A percentile compares a stretch with the other conserved stretches of the same genome.
Conservation (phyloP, 805 yeast genomes). For the Maudiozyma pseudohumilis region DNA sequence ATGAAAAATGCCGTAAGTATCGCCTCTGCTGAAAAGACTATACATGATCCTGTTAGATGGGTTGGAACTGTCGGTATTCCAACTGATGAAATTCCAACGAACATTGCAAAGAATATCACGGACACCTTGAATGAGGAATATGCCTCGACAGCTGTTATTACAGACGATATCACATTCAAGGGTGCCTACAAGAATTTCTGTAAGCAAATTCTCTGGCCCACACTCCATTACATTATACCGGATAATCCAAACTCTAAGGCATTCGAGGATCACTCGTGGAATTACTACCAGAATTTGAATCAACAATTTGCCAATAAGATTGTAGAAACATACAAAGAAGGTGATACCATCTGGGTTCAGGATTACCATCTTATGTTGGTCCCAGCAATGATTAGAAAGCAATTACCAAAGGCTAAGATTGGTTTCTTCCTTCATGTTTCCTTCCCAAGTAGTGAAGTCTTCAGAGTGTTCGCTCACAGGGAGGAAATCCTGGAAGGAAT, state of each 20-base stretch:
- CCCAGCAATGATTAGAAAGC: conserved; percentile 69
- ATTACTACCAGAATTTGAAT: conserved; percentile 64
- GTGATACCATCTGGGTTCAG: conserved; percentile 84
- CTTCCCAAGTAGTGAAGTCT: conserved; percentile 91
- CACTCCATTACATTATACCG: conserved; percentile 86
- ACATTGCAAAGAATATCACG: conserved; percentile 45
- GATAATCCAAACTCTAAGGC: conserved; percentile 89
- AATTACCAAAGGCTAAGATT: conserved; percentile 72
- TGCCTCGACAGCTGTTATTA: conserved; percentile 53
- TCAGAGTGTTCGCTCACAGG: conserved; percentile 86
- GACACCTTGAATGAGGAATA: conserved; percentile 37
- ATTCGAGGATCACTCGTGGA: conserved; percentile 92
- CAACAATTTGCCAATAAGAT: conserved; percentile 70
- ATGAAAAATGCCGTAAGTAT: conserved; percentile 71
- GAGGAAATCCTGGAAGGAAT: conserved; percentile 66
- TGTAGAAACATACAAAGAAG: conserved; percentile 53
- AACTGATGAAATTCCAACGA: conserved; percentile 64
- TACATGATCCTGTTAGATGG: conserved; percentile 45
- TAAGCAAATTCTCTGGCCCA: conserved; percentile 94
- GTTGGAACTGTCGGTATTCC: conserved; percentile 88
- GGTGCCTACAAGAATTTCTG: conserved; percentile 89
- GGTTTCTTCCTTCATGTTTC: conserved; percentile 91
- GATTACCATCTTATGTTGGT: conserved; percentile 86
- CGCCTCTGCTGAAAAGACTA: conserved; percentile 37
- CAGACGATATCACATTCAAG: conserved; percentile 68